Base-by-base conservation (phyloP, 2,329 filamentous ascomycete genomes). In the Neonectria neomacrospora region DNA sequence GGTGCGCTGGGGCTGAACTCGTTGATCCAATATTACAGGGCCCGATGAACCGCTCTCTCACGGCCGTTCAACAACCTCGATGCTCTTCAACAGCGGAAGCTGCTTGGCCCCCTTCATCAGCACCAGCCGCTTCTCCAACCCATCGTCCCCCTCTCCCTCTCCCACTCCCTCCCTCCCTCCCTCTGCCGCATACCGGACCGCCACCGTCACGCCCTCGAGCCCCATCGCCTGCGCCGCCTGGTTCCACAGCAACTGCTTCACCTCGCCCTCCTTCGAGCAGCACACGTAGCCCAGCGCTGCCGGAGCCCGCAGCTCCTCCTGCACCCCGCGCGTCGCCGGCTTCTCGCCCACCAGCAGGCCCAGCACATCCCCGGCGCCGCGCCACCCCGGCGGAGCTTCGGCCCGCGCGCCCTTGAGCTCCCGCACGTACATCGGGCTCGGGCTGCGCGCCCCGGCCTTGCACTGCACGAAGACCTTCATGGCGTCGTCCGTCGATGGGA, bases 381-480 rank as follows among this genome's bases (percentile, higher is more conserved):
- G 83, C 91, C 92, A 97, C 0, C 90, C 90, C 0, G 85, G 80
- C 1, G 93, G 94, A 7, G 92, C 91, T 12, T 88, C 89, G 1
- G 84, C 83, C 73, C 96, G 91, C 0, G 93, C 88, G 3, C 95
- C 95, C 74, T 93, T 91, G 3, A 95, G 83, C 79, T 95, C 92
- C n/a, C 92, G 86, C 9, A 93, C 79, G 50, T 88, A 80, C 32
- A 83, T 79, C 0, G 92, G 91, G 0, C 86, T 82, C 12, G 82
- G 76, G 48, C 81, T 80, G 60, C 80, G 79, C 18, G 80, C 75
- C 14, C 85, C 81, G 1, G 84, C 86, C 76, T 95, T 96, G 82
- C 92, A 95, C 75, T 95, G 92, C 1, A 86, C 63, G 14, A 88
- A 71, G 7, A 86, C 80, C 51, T 79, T 81, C 34, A 88, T 70